phyloP scores from a whole-genome alignment of 495 filamentous ascomycete genomes.

The Penicillium manginii region DNA sequence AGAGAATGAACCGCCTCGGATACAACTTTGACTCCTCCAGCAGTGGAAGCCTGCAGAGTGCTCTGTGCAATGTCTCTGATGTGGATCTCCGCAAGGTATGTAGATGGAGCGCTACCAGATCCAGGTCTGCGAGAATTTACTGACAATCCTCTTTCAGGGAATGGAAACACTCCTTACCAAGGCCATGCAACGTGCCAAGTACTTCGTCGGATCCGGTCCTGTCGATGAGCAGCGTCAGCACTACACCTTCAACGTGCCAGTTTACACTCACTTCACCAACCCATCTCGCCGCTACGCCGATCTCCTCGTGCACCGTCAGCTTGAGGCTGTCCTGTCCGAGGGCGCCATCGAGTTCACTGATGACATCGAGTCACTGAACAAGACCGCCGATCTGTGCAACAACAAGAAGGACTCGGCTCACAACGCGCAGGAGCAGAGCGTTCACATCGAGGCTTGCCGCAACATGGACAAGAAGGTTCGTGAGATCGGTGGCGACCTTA shows the following conservation, averaged over 20 bases:
- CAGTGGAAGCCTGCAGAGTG: slow-evolving; percentile 89
- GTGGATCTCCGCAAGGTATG: slow-evolving; percentile 77
- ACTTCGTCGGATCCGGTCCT: slow-evolving; percentile 79
- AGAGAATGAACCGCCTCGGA: slow-evolving; percentile 89
- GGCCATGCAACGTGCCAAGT: slow-evolving; percentile 94
- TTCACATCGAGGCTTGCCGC: slow-evolving; percentile 96
- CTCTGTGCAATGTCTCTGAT: slow-evolving; percentile 89
- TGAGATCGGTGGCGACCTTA: slow-evolving; percentile 86
- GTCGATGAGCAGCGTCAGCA: slow-evolving; percentile 76
- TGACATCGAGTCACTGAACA: slow-evolving; percentile 82
- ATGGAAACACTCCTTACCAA: slow-evolving; percentile 97
- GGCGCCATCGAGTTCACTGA: slow-evolving; percentile 84
- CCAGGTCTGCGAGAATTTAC: not conserved
- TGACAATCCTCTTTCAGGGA: slow-evolving; percentile 51
- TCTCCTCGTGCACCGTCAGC: slow-evolving; percentile 91
- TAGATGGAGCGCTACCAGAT: not conserved
- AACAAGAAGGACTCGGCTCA: slow-evolving; percentile 99
- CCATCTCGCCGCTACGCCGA: slow-evolving; percentile 95
- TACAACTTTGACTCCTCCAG: slow-evolving; percentile 86
- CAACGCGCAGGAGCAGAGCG: slow-evolving; percentile 96
- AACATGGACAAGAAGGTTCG: slow-evolving; percentile 87
- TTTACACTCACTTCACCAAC: slow-evolving; percentile 98
- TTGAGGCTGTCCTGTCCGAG: slow-evolving; percentile 84
- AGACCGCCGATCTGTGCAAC: slow-evolving; percentile 95
- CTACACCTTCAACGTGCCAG: slow-evolving; percentile 87